These are phyloP conservation scores for Thelonectria olida DNA, from an alignment of 2,329 filamentous ascomycete genomes.

Conservation along the genomic window DNA sequence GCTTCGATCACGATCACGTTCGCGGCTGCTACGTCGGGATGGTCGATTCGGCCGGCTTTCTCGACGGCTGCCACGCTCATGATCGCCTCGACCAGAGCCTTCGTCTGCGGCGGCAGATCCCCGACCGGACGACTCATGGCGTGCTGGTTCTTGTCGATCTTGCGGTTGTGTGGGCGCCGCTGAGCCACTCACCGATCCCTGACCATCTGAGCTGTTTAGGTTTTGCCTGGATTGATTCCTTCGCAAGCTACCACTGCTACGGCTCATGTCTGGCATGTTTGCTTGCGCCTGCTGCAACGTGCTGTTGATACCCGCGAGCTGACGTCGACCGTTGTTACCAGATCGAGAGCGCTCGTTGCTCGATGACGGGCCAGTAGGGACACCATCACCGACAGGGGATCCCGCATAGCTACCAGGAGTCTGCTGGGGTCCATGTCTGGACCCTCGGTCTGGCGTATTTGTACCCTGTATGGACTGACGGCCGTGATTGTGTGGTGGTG, in stretches of 20 bases:
- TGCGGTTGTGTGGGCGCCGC: conserved; percentile 58
- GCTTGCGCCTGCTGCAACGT: conserved; percentile 62
- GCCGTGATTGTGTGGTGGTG: conserved; percentile 39
- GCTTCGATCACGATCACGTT: conserved; percentile 60
- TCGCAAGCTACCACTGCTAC: conserved; percentile 45
- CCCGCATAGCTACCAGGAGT: conserved; percentile 34
- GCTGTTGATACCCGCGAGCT: conserved; percentile 68
- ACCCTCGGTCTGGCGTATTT: conserved; percentile 44
- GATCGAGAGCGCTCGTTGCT: conserved; percentile 47
- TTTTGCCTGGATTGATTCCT: conserved; percentile 51
- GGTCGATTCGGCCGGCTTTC: conserved; percentile 50
- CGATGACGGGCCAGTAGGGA: conserved; percentile 49
- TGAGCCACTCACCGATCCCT: conserved; percentile 64
- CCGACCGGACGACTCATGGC: conserved; percentile 49
- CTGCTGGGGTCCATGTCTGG: conserved; percentile 35
- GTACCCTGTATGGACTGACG: conserved; percentile 44
- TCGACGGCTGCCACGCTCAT: conserved; percentile 53
- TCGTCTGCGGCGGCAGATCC: conserved; percentile 45
- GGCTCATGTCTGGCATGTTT: conserved; percentile 50
- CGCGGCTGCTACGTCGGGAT: conserved; percentile 60
- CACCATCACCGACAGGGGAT: conserved; percentile 39
- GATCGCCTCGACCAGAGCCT: conserved; percentile 42
- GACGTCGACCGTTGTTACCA: conserved; percentile 56
- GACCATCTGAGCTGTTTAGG: conserved; percentile 63
- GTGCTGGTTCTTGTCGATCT: conserved; percentile 57